These are phyloP conservation scores for Blastobotrys apis DNA, from an alignment of 1,139 yeast species.

Conservation along the genomic window DNA sequence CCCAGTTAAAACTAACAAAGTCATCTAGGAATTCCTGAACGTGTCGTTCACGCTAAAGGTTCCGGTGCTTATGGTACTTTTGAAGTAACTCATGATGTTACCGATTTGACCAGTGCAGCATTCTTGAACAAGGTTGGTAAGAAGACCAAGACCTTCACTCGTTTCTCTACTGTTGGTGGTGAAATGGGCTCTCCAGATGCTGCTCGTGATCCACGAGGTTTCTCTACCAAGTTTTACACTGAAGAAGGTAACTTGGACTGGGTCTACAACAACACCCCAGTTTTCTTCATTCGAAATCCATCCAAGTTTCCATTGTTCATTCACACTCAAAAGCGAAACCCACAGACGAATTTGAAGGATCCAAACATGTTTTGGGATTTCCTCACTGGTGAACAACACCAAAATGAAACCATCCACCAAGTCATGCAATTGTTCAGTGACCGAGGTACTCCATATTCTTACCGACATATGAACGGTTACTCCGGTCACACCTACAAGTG, in stretches of 20 bases:
- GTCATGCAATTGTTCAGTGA: slow-evolving; percentile 61
- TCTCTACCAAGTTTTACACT: slow-evolving; percentile 76
- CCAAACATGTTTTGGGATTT: slow-evolving; percentile 69
- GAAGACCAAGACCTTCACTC: slow-evolving; percentile 66
- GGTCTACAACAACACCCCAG: slow-evolving; percentile 87
- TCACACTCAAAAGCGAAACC: slow-evolving; percentile 85
- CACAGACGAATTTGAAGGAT: slow-evolving; percentile 78
- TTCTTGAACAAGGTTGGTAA: slow-evolving; percentile 67
- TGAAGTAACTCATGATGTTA: slow-evolving; percentile 76
- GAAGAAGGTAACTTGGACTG: slow-evolving; percentile 86
- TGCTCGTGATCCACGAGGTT: slow-evolving; percentile 89
- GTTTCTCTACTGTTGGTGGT: slow-evolving; percentile 90
- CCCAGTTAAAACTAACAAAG: too few relatives aligned
- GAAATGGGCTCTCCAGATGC: slow-evolving; percentile 81
- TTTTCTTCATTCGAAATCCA: slow-evolving; percentile 83
- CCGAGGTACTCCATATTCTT: slow-evolving; percentile 67
- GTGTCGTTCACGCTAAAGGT: slow-evolving; percentile 84
- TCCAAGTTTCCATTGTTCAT: slow-evolving; percentile 84
- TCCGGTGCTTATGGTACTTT: slow-evolving; percentile 81
- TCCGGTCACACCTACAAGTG: slow-evolving; percentile 76
- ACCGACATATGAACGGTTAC: slow-evolving; percentile 67
- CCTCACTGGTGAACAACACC: slow-evolving; percentile 54
- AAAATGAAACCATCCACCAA: slow-evolving; percentile 63
- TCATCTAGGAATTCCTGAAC: slow-evolving; percentile 13
- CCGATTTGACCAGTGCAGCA: slow-evolving; percentile 67